phyloP scores from a whole-genome alignment of 2,329 filamentous ascomycete species.

The Cercospora citrullina region DNA sequence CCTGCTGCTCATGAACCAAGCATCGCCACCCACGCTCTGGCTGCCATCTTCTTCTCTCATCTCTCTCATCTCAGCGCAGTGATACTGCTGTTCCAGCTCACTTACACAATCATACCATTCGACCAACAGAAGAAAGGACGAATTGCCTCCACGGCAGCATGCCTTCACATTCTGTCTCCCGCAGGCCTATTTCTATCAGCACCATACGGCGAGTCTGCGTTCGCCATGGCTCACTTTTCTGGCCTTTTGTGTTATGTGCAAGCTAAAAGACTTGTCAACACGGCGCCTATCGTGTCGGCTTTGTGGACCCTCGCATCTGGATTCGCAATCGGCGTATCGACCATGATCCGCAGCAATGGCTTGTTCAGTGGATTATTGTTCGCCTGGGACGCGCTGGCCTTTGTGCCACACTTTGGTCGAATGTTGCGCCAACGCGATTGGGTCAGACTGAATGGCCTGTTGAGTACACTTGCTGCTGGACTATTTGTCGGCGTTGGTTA shows the following conservation, averaged over 20 bases:
- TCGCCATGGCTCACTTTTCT: constrained; percentile 72
- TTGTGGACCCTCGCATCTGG: constrained; percentile 34
- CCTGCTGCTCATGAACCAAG: constrained; percentile 7
- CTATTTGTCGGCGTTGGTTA: constrained; percentile 66
- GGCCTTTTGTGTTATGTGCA: constrained; percentile 70
- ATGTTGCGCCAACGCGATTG: constrained; percentile 31
- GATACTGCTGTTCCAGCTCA: constrained; percentile 68
- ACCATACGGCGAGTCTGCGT: constrained; percentile 79
- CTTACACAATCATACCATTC: constrained; percentile 56
- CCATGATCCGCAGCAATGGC: constrained; percentile 79
- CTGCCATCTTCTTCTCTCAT: constrained; percentile 69
- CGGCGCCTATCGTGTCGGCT: constrained; percentile 34
- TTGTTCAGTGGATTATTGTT: constrained; percentile 78
- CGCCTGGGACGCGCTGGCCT: constrained; percentile 58
- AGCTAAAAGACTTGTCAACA: constrained; percentile 31
- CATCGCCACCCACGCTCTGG: constrained; percentile 44
- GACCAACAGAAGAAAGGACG: constrained; percentile 35
- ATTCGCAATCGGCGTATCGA: constrained; percentile 65
- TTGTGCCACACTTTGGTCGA: constrained; percentile 46
- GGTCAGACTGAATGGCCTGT: constrained; percentile 20
- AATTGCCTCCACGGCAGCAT: constrained; percentile 67
- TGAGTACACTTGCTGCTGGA: constrained; percentile 63
- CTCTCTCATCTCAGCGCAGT: constrained; percentile 75
- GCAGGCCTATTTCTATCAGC: constrained; percentile 87
- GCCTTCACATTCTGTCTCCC: constrained; percentile 79